Evolutionary conservation across 805 yeast species (phyloP).

Genomic region (Kurtzmaniella fragi): DNA sequence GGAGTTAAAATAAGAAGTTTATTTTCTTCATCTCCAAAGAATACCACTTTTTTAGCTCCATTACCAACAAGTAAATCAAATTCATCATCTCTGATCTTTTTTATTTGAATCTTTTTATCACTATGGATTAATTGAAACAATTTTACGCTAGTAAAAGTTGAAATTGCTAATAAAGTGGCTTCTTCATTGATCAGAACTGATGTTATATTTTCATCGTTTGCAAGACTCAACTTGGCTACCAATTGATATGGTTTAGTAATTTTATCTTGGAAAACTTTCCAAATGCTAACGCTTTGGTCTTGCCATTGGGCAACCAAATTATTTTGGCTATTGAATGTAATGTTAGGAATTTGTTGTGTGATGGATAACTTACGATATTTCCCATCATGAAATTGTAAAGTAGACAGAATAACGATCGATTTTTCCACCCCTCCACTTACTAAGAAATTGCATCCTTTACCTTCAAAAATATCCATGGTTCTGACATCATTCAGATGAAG

Average conservation of each 20-base stretch:
- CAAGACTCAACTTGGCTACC: constrained; percentile 58
- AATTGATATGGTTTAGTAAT: constrained; percentile 43
- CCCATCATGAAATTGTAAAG: constrained; percentile 65
- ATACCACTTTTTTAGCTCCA: constrained; percentile 54
- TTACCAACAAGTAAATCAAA: constrained; percentile 32
- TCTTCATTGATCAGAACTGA: constrained; percentile 60
- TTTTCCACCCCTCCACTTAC: constrained; percentile 84
- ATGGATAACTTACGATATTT: constrained; percentile 66
- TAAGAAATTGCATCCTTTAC: constrained; percentile 62
- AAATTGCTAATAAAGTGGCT: constrained; percentile 65
- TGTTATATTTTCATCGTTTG: constrained; percentile 78
- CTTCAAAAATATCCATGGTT: constrained; percentile 63
- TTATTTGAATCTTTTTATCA: constrained; percentile 40
- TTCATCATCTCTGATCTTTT: constrained; percentile 45
- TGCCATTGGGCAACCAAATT: constrained; percentile 71
- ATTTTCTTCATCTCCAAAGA: constrained; percentile 34
- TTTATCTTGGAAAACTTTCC: constrained; percentile 49
- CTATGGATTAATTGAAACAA: constrained; percentile 55
- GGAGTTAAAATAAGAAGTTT: constrained; percentile 50
- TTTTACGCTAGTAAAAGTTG: constrained; percentile 63
- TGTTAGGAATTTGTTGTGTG: constrained; percentile 51
- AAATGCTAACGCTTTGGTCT: constrained; percentile 74
- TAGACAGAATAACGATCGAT: constrained; percentile 59
- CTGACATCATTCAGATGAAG: constrained; percentile 86
- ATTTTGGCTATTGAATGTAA: constrained; percentile 41